phyloP scores from a whole-genome alignment of 192 early-diverging fungal genomes.

The Backusella australiensis region DNA sequence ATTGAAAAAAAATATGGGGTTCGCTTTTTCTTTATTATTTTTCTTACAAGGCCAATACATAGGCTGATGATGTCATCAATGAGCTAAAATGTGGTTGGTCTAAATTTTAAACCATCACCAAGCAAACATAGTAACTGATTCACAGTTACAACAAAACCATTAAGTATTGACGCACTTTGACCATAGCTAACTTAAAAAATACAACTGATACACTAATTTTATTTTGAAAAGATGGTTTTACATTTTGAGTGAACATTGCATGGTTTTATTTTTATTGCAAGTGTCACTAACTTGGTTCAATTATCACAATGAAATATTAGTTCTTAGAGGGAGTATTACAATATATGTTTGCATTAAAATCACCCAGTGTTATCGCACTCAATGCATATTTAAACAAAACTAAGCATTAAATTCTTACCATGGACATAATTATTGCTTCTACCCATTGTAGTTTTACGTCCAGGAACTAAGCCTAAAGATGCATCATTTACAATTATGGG shows the following conservation, averaged over 20 bases:
- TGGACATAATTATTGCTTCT: background rate
- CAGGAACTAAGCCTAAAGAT: background rate
- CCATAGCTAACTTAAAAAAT: no score
- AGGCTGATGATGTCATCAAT: background rate
- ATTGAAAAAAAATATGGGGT: background rate
- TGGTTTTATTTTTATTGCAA: no score
- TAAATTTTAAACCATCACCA: background rate
- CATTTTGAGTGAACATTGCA: no score
- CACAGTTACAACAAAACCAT: no score
- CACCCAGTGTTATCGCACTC: background rate
- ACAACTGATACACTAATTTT: no score
- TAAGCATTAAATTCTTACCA: background rate
- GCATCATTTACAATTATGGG: background rate
- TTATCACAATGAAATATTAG: no score
- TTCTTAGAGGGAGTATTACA: background rate
- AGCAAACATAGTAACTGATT: no score
- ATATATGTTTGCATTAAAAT: background rate
- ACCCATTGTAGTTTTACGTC: background rate
- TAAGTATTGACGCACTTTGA: no score
- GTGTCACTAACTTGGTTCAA: no score
- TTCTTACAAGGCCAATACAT: background rate
- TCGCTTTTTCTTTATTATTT: background rate
- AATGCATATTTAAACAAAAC: background rate
- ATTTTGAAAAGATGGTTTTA: no score
- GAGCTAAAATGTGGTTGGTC: background rate